phyloP scores from a whole-genome alignment of 495 filamentous ascomycete genomes.

The Lasiosphaeris hirsuta region DNA sequence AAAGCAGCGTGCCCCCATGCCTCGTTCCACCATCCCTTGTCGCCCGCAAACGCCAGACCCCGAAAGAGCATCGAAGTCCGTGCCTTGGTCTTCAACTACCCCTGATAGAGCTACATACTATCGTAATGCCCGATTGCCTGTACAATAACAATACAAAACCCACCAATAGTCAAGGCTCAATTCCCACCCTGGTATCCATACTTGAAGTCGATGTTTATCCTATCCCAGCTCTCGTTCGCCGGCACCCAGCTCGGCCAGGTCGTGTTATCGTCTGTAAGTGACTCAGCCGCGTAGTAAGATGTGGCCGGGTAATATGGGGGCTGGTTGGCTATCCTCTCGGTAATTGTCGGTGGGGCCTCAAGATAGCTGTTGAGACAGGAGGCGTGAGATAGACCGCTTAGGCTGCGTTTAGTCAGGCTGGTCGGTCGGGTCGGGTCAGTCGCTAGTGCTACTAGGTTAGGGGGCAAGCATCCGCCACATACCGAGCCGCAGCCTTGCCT shows the following conservation, averaged over 20 bases:
- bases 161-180: too few relatives aligned
- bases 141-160: too few relatives aligned
- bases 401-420: neutral
- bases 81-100: conserved; percentile 23
- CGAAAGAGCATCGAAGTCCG: conserved; percentile 26
- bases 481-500: neutral
- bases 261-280: neutral
- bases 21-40: conserved; percentile 15
- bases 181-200: neutral
- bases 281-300: neutral
- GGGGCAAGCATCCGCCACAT: neutral
- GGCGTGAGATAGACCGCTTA: neutral
- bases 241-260: neutral
- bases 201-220: neutral
- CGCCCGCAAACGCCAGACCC: conserved; percentile 3
- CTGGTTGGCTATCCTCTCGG: neutral
- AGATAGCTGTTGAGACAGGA: neutral
- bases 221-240: neutral
- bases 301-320: neutral
- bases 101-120: neutral
- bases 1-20: conserved; percentile 18
- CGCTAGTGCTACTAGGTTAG: neutral
- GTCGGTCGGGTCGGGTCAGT: neutral
- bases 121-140: too few relatives aligned
- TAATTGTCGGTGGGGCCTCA: neutral